These are phyloP conservation scores for Kwoniella newhampshirensis DNA, from an alignment of 768 basidiomycete genomes.

Conservation along the genomic window DNA sequence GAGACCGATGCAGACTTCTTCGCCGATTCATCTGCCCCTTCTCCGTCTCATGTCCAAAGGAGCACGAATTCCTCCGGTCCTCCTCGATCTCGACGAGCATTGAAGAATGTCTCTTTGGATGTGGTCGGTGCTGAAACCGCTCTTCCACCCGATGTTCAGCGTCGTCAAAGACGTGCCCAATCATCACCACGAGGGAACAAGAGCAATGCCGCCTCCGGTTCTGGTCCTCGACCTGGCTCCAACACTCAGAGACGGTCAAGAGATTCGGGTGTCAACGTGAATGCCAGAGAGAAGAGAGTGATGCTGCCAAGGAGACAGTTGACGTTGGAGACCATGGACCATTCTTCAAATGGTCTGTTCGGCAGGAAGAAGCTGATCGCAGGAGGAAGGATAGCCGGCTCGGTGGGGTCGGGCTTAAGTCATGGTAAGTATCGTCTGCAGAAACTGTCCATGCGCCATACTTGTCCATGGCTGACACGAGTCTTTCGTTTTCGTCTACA, in stretches of 20 bases:
- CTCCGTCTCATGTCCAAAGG: not conserved
- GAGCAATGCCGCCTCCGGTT: not conserved
- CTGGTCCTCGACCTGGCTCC: no score
- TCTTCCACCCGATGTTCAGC: slow-evolving; percentile 18
- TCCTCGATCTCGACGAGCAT: slow-evolving; percentile 9
- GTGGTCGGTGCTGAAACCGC: slow-evolving; percentile 6
- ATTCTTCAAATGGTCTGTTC: slow-evolving; percentile 14
- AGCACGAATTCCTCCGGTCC: not conserved
- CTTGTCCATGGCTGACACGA: not conserved
- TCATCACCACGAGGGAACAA: not conserved
- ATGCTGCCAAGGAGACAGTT: slow-evolving; percentile 18
- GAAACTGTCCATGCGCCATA: slow-evolving; percentile 1
- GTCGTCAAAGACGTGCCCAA: slow-evolving; percentile 13
- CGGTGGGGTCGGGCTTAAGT: not conserved
- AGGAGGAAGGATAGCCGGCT: not conserved
- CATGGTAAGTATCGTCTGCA: slow-evolving; percentile 9
- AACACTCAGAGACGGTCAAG: slow-evolving; percentile 1
- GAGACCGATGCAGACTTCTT: slow-evolving; percentile 13
- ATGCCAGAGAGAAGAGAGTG: slow-evolving; percentile 14
- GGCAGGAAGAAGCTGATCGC: slow-evolving; percentile 9
- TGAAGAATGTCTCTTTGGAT: slow-evolving; percentile 12
- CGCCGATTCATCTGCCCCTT: slow-evolving; percentile 8
- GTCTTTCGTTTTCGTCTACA: not conserved
- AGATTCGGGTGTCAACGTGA: not conserved
- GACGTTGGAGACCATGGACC: slow-evolving; percentile 15